Conservation (phyloP, 768 basidiomycete genomes). For the Macrolepiota albuminosa region DNA sequence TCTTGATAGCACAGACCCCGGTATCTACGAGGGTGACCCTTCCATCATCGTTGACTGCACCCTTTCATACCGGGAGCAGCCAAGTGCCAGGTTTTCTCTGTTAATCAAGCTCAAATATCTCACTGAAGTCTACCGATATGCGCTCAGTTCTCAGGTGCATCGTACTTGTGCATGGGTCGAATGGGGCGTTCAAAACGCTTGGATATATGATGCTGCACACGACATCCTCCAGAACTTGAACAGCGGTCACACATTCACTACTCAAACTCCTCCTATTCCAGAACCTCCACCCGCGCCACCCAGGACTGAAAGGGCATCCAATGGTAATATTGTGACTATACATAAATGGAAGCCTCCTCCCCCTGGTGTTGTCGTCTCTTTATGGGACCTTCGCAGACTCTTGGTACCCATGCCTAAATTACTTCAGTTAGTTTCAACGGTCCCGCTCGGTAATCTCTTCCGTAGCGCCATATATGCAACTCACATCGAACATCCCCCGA, state of each 20-base stretch:
- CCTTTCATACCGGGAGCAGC: not conserved
- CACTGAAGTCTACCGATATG: not conserved
- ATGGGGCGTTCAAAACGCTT: not conserved
- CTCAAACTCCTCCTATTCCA: not conserved
- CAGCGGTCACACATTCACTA: conserved; percentile 5
- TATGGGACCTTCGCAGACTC: conserved; percentile 7
- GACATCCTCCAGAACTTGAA: not conserved
- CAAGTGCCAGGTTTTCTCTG: not conserved
- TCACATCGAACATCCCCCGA: not conserved
- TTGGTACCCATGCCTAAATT: not conserved
- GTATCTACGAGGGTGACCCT: not conserved
- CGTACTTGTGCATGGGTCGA: not conserved
- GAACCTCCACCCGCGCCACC: not conserved
- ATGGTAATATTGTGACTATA: not conserved
- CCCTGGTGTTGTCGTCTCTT: not conserved
- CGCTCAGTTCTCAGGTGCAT: not conserved
- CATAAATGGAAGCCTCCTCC: not conserved
- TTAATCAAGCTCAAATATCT: conserved; percentile 2
- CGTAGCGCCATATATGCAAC: not conserved
- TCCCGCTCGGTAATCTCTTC: not conserved
- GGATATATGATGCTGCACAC: not conserved
- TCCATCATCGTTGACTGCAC: conserved; percentile 1
- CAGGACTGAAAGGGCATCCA: not conserved
- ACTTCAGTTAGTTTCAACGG: not conserved
- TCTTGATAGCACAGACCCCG: conserved; percentile 1